Conservation (phyloP, 495 filamentous ascomycete species). For the Copromyces sp. region DNA sequence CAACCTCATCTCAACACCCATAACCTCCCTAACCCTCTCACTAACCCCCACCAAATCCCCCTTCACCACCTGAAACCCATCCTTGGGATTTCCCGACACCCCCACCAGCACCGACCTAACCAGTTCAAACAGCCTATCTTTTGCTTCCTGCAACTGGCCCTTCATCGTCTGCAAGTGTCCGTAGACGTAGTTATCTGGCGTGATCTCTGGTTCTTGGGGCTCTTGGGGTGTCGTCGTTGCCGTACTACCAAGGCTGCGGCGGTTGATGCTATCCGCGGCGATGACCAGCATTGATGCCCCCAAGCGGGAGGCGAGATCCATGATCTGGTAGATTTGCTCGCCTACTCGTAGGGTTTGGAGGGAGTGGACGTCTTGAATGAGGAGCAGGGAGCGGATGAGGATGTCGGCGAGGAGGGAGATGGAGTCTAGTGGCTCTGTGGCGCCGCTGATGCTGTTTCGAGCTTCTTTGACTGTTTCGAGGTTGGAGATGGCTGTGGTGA, state of each 20-base stretch:
- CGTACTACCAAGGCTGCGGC: neutral
- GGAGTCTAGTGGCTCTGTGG: slow-evolving; percentile 1
- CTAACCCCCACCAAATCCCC: neutral
- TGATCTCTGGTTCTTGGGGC: neutral
- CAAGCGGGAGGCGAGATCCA: slow-evolving; percentile 1
- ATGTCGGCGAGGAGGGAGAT: slow-evolving; percentile 4
- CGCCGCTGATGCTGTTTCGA: slow-evolving; percentile 5
- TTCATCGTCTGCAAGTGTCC: slow-evolving; percentile 5
- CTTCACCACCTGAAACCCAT: slow-evolving; percentile 1
- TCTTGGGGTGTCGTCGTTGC: neutral
- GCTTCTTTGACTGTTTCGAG: slow-evolving; percentile 1
- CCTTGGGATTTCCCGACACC: neutral
- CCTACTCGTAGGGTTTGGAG: slow-evolving; percentile 7
- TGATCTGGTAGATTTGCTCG: neutral
- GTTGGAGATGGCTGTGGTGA: slow-evolving; percentile 1
- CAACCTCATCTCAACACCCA: slow-evolving; percentile 4
- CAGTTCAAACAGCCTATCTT: neutral
- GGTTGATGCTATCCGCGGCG: slow-evolving; percentile 7
- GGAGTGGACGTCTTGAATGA: neutral
- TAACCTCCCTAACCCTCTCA: neutral
- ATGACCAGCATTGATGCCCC: slow-evolving; percentile 6
- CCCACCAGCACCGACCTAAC: slow-evolving; percentile 3
- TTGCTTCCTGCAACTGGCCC: neutral
- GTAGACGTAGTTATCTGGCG: neutral
- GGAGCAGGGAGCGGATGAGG: slow-evolving; percentile 1